A percentile compares a stretch with the other conserved stretches of the same genome.
These are phyloP conservation scores for Lepidium campestre DNA, from an alignment of 441 rosid genomes.

Conservation along the genomic window DNA sequence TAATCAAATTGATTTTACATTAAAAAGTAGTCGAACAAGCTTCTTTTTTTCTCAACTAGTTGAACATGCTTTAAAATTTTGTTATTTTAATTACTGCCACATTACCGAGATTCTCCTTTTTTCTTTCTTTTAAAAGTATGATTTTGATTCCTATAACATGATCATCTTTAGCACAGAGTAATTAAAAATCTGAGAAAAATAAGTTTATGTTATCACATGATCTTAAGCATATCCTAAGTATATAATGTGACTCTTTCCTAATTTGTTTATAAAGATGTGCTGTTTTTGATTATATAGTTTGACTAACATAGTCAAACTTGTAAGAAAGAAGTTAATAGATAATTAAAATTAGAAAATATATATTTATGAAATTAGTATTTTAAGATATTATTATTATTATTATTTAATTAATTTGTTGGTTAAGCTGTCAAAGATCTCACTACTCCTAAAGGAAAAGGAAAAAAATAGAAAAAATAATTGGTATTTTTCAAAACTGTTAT, in stretches of 20 bases:
- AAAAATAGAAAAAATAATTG: neutral
- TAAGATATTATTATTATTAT: too few species aligned
- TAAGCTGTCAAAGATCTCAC: neutral
- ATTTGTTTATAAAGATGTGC: neutral
- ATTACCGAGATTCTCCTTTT: too few species aligned
- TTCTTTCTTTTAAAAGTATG: too few species aligned
- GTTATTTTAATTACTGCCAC: too few species aligned
- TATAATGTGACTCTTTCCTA: neutral
- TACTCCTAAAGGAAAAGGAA: neutral
- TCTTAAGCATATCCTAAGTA: neutral
- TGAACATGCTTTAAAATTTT: too few species aligned
- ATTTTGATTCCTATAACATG: too few species aligned
- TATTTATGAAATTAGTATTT: too few species aligned
- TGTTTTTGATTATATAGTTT: neutral
- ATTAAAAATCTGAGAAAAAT: neutral
- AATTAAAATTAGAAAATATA: too few species aligned
- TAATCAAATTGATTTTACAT: neutral
- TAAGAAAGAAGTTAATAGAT: neutral
- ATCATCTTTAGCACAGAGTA: too few species aligned
- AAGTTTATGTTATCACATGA: neutral
- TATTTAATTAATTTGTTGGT: neutral
- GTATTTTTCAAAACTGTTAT: too few species aligned
- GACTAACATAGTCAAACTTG: neutral
- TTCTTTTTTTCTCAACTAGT: too few species aligned
- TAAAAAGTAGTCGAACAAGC: neutral